These are phyloP conservation scores for Sesbania bispinosa DNA, from an alignment of 306 rosid species.

Conservation along the genomic window DNA sequence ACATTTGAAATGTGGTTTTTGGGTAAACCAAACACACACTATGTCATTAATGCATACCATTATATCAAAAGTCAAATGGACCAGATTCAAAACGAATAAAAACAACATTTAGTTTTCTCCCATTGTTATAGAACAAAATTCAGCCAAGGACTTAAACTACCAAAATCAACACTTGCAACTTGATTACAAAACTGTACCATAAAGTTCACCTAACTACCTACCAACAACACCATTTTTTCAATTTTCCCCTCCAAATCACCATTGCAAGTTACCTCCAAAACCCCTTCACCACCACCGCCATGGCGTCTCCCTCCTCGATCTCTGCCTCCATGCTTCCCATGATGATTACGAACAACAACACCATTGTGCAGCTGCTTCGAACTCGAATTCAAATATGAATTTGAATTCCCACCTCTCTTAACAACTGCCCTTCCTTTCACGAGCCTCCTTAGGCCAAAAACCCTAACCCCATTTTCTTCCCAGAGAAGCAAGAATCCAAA, in stretches of 20 bases:
- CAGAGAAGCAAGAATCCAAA: no score
- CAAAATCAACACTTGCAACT: background rate
- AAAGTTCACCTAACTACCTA: constrained; percentile 33
- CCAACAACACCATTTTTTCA: constrained; percentile 43
- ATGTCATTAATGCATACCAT: no score
- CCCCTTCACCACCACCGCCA: constrained; percentile 24
- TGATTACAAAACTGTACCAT: background rate
- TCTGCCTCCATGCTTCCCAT: constrained; percentile 16
- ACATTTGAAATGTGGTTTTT: no score
- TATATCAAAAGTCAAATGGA: no score
- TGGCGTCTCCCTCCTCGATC: constrained; percentile 31
- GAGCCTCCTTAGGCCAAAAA: no score
- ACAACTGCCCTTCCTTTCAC: constrained; percentile 41
- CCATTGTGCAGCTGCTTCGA: constrained; percentile 45
- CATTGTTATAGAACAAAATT: no score
- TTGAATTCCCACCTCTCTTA: constrained; percentile 28
- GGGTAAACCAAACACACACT: no score
- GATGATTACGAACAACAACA: no score
- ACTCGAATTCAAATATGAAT: constrained; percentile 22
- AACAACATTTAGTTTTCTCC: no score
- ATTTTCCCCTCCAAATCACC: constrained; percentile 48
- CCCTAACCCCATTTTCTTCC: no score
- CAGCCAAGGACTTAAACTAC: no score
- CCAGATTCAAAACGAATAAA: no score
- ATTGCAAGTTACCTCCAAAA: constrained; percentile 38